Evolutionary conservation across 805 yeast species (phyloP).

Genomic region (Nadsonia fulvescens): DNA sequence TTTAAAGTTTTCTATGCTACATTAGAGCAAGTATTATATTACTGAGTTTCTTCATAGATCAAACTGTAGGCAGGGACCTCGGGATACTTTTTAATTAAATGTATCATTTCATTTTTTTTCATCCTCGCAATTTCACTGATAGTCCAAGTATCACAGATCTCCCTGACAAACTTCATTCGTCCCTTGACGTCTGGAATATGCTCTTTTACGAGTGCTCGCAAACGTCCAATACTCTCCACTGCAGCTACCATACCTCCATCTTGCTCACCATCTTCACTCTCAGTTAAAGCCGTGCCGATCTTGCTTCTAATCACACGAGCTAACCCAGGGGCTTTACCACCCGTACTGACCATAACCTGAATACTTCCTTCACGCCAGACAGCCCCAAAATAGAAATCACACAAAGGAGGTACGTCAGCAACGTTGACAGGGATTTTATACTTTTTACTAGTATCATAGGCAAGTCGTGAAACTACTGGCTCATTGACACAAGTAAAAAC

Average conservation of each 20-base stretch:
- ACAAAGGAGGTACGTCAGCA: slow-evolving; percentile 68
- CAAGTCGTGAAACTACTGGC: slow-evolving; percentile 35
- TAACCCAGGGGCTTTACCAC: slow-evolving; percentile 66
- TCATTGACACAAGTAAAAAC: slow-evolving; percentile 66
- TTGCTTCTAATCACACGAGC: slow-evolving; percentile 43
- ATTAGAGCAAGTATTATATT: too few relatives aligned
- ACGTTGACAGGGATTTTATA: slow-evolving; percentile 45
- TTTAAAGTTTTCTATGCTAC: too few relatives aligned
- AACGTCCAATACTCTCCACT: too few relatives aligned
- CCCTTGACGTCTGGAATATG: slow-evolving; percentile 36
- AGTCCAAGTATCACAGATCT: slow-evolving; percentile 40
- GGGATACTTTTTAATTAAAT: slow-evolving; percentile 22
- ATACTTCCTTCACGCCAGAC: slow-evolving; percentile 54
- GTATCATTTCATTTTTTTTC: slow-evolving; percentile 14
- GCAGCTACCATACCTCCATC: slow-evolving; percentile 37
- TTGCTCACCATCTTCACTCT: slow-evolving; percentile 22
- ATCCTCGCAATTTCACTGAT: slow-evolving; percentile 40
- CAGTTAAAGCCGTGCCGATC: slow-evolving; percentile 17
- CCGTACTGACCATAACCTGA: slow-evolving; percentile 69
- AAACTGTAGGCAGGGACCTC: slow-evolving; percentile 4
- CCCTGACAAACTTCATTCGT: slow-evolving; percentile 58
- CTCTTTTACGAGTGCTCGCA: too few relatives aligned
- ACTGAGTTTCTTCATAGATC: slow-evolving; percentile 1
- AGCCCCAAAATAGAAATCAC: slow-evolving; percentile 78
- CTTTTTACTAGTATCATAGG: slow-evolving; percentile 33